phyloP scores from a whole-genome alignment of 2,329 filamentous ascomycete species.

The Zymoseptoria crescenta region DNA sequence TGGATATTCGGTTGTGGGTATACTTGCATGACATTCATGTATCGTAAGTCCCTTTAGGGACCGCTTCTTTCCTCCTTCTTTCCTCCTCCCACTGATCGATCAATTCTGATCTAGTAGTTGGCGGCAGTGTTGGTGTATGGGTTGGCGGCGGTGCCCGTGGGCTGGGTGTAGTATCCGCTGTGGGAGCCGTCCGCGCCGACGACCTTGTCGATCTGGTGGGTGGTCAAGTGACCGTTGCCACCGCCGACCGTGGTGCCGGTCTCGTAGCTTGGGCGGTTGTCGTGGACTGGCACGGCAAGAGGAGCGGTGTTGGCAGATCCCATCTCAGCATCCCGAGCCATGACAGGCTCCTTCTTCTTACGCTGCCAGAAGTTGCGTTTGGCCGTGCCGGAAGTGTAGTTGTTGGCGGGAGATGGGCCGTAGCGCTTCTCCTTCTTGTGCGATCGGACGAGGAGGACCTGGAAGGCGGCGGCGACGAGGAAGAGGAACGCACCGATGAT shows the following conservation, averaged over 20 bases:
- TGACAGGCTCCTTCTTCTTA: constrained; percentile 28
- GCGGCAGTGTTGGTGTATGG: constrained; percentile 29
- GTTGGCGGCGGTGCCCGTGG: constrained; percentile 33
- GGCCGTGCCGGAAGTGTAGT: constrained; percentile 58
- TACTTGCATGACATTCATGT: neutral
- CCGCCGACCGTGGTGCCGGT: constrained; percentile 42
- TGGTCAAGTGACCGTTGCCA: constrained; percentile 16
- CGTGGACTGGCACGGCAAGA: constrained; percentile 23
- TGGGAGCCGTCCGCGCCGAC: constrained; percentile 23
- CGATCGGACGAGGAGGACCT: constrained; percentile 60
- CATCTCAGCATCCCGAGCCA: constrained; percentile 38
- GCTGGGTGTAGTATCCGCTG: constrained; percentile 40
- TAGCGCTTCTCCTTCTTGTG: constrained; percentile 68
- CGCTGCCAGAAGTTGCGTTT: constrained; percentile 30
- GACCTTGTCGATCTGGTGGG: constrained; percentile 21
- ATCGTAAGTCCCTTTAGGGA: neutral
- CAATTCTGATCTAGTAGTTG: constrained; percentile 21
- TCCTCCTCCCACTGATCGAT: neutral
- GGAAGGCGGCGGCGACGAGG: constrained; percentile 61
- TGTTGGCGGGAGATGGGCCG: constrained; percentile 57
- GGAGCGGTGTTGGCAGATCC: constrained; percentile 27
- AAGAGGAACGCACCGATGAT: constrained; percentile 76
- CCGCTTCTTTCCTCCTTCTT: neutral
- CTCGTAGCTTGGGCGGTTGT: constrained; percentile 41
- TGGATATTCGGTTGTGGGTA: neutral